Conservation (phyloP, 1,139 yeast genomes). For the Tardiomyces depauwii region DNA sequence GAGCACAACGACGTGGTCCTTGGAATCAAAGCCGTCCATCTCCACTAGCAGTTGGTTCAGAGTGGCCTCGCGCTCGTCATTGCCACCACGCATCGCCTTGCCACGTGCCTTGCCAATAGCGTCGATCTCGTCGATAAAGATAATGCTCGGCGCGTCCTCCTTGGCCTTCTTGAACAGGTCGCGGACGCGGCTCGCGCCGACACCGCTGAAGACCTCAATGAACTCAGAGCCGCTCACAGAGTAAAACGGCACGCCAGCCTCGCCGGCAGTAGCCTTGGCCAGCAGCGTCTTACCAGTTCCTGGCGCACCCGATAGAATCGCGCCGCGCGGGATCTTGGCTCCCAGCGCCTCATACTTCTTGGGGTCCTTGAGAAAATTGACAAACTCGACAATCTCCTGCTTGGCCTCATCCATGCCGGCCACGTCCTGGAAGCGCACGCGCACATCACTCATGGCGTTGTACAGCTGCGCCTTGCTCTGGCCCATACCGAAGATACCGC, state of each 20-base stretch:
- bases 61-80: constrained; percentile 95
- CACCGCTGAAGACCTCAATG: constrained; percentile 99
- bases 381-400: constrained; percentile 96
- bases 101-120: constrained; percentile 95
- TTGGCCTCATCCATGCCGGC: constrained; percentile 98
- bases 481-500: constrained; percentile 46
- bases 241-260: constrained; percentile 92
- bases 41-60: constrained; percentile 90
- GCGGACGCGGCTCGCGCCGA: constrained; percentile 95
- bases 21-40: constrained; percentile 89
- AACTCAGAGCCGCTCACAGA: constrained; percentile 96
- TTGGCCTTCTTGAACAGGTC: constrained; percentile 89
- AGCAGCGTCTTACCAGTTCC: constrained; percentile 97
- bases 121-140: constrained; percentile 94
- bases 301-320: constrained; percentile 93
- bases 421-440: constrained; percentile 80
- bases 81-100: constrained; percentile 70
- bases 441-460: constrained; percentile 83
- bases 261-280: constrained; percentile 98
- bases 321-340: constrained; percentile 96
- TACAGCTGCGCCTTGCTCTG: constrained; percentile 76
- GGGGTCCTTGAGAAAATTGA: constrained; percentile 84
- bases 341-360: constrained; percentile 81
- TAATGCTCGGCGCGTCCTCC: constrained; percentile 86
- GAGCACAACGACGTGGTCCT: constrained; percentile 88